A percentile compares a stretch with the other conserved stretches of the same genome.
Conservation (phyloP, 257 asterid species). For the Solanum ossicruentum region DNA sequence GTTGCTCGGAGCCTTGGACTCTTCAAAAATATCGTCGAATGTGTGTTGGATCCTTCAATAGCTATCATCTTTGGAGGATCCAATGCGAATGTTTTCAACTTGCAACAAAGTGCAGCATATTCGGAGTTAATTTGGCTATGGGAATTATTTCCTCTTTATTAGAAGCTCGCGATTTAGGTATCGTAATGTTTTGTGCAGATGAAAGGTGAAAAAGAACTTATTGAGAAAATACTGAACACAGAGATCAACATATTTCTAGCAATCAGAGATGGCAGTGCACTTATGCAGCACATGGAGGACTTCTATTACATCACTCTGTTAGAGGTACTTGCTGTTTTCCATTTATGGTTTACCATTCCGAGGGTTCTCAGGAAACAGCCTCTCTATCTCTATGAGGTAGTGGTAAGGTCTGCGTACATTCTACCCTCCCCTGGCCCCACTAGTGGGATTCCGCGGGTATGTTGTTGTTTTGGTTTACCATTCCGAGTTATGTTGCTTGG, state of each 20-base stretch:
- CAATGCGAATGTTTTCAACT: too few relatives aligned
- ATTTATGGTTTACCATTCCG: neutral
- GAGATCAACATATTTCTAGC: slow-evolving; percentile 82
- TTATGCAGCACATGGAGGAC: slow-evolving; percentile 99
- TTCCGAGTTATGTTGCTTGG: neutral
- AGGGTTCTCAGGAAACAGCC: neutral
- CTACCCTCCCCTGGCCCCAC: too few relatives aligned
- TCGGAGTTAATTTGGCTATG: neutral
- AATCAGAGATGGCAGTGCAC: slow-evolving; percentile 97
- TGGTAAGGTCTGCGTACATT: too few relatives aligned
- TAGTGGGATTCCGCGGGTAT: too few relatives aligned
- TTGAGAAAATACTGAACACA: slow-evolving; percentile 86
- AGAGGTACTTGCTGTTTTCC: slow-evolving; percentile 39
- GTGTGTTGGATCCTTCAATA: neutral
- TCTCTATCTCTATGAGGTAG: too few relatives aligned
- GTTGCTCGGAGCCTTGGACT: neutral
- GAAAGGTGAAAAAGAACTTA: slow-evolving; percentile 91
- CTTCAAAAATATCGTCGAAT: neutral
- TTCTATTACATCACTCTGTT: slow-evolving; percentile 76
- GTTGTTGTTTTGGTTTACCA: neutral
- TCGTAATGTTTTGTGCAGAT: slow-evolving; percentile 31
- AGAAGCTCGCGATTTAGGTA: neutral
- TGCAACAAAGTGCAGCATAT: neutral
- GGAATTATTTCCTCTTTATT: neutral
- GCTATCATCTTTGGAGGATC: neutral